Evolutionary conservation across 805 yeast species (phyloP).

Genomic region (Ogataea nitratoaversa): DNA sequence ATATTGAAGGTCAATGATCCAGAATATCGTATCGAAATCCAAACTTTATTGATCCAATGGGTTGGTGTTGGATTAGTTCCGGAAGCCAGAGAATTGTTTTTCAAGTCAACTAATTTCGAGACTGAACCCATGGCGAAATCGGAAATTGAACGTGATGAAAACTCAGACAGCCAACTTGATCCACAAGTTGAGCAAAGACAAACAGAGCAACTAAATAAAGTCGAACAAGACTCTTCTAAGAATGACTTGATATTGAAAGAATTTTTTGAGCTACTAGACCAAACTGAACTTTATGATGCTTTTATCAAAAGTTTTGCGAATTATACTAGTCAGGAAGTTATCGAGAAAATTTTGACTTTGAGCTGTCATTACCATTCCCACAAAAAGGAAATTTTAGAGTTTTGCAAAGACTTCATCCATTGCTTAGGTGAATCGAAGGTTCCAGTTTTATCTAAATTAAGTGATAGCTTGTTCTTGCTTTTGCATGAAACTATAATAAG

Average conservation of each 20-base stretch:
- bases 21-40: constrained; percentile 57
- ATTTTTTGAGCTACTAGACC: too few species aligned
- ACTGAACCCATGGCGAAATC: too few species aligned
- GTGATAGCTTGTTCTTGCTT: too few species aligned
- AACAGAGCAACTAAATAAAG: too few species aligned
- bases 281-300: too few species aligned
- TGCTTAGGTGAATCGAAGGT: too few species aligned
- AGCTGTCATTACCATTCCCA: constrained; percentile 16
- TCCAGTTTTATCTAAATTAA: too few species aligned
- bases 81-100: constrained; percentile 56
- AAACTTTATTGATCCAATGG: constrained; percentile 60
- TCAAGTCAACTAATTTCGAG: constrained; percentile 15
- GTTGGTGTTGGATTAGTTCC: constrained; percentile 48
- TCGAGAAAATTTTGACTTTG: constrained; percentile 17
- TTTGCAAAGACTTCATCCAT: constrained; percentile 22
- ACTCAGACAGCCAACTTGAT: too few species aligned
- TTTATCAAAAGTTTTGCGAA: neutral
- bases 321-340: constrained; percentile 7
- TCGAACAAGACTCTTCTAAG: too few species aligned
- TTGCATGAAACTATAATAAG: neutral
- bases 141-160: too few species aligned
- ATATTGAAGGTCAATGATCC: constrained; percentile 39
- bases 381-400: constrained; percentile 17
- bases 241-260: too few species aligned
- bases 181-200: too few species aligned